phyloP scores from a whole-genome alignment of 208 protist genomes.

The Acanthamoeba sp. region DNA sequence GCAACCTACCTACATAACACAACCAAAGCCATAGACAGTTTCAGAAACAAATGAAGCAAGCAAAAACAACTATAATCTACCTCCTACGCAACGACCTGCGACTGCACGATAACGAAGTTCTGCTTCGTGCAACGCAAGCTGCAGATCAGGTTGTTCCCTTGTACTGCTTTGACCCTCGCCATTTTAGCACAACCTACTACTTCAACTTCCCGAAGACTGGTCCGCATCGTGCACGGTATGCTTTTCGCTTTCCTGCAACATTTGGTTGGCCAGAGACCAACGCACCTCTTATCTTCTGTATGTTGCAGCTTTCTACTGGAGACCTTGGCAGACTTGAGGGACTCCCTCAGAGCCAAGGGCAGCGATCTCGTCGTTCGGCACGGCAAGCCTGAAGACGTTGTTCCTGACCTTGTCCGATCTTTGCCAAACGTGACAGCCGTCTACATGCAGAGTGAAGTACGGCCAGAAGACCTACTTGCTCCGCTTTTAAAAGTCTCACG shows the following conservation, averaged over 20 bases:
- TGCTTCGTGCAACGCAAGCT: not conserved
- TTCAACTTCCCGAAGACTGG: constrained; percentile 63
- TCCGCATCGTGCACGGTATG: not conserved
- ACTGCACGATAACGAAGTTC: constrained; percentile 39
- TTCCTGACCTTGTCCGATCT: constrained; percentile 16
- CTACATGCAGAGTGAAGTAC: constrained; percentile 70
- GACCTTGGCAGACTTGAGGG: constrained; percentile 5
- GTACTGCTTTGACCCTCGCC: constrained; percentile 41
- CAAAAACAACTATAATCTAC: not conserved
- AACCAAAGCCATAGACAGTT: too few relatives aligned
- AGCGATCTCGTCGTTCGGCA: constrained; percentile 74
- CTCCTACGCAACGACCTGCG: constrained; percentile 45
- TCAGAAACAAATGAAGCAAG: not conserved
- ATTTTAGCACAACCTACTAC: constrained; percentile 58
- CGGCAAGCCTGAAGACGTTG: constrained; percentile 77
- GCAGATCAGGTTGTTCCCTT: constrained; percentile 42
- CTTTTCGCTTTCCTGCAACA: not conserved
- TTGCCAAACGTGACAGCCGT: constrained; percentile 12
- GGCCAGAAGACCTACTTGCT: not conserved
- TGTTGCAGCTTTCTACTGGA: constrained; percentile 5
- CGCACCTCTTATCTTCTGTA: not conserved
- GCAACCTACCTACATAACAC: too few relatives aligned
- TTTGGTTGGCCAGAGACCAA: not conserved
- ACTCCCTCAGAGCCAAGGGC: constrained; percentile 19
- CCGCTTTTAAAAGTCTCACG: not conserved